Base-by-base conservation (phyloP, 352 stramenopile genomes). In the Pythium phragmiticola region DNA sequence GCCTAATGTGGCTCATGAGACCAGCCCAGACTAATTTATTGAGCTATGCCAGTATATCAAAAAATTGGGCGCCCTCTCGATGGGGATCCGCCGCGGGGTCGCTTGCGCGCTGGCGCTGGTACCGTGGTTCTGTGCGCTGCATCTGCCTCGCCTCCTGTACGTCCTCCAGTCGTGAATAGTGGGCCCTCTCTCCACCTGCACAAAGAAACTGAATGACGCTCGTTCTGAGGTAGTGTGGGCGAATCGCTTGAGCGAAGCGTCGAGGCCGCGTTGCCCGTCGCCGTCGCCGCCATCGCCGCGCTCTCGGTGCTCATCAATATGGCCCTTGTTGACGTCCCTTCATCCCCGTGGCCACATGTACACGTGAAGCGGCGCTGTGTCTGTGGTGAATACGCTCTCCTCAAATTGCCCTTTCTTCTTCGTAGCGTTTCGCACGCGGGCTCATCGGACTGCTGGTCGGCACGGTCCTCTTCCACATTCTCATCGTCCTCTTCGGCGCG, bases 401-500 rank as follows among this genome's bases (percentile, higher is more conserved):
- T 48, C 17, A 48, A 19, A 11, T 48, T 17, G 3, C n/a, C 7
- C n/a, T n/a, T 23, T 23, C 13, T 43, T 30, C 19, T n/a, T n/a
- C 36, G 19, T 58, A 53, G 36, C 42, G 43, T n/a, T 11, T 65
- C 28, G 36, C 28, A 4, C 56, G 62, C 21, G 67, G 55, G 2
- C 11, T 67, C 11, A 14, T 73, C 23, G 77, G 75, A 16, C 64
- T 91, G 0, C 17, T 66, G 7, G 34, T 82, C 11, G 80, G 82
- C 41, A 68, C 75, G 2, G 57, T 45, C 13, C 37, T 78, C 28
- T 87, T 88, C 67, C 78, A 95, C 61, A 67, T 82, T 23, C 56
- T 72, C 23, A 73, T 92, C 65, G 67, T 92, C 23, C 67, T 92
- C 52, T 95, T 95, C 51, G 87, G 87, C 34, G 87, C 87, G 8